A percentile compares a stretch with the other conserved stretches of the same genome.
Evolutionary conservation across 1,139 yeast genomes (phyloP).

Genomic region (Candida buenavistaensis): DNA sequence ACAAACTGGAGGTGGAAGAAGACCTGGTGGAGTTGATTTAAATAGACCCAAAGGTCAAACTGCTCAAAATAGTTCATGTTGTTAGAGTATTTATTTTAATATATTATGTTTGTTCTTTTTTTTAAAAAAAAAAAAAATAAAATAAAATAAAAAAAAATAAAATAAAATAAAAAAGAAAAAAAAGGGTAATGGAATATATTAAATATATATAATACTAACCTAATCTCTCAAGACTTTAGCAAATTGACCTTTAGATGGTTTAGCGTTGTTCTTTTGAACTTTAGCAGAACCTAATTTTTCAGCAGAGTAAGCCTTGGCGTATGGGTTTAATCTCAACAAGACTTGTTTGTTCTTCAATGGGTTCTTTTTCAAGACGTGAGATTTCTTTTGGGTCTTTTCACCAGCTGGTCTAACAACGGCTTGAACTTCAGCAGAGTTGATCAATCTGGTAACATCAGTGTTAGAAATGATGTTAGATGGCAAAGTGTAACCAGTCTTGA

Average conservation of each 20-base stretch:
- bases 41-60: conserved; percentile 29
- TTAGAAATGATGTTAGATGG: conserved; percentile 94
- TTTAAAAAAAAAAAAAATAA: too few relatives aligned
- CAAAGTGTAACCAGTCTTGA: conserved; percentile 88
- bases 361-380: conserved; percentile 98
- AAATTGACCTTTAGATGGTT: conserved; percentile 75
- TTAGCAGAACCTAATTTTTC: conserved; percentile 87
- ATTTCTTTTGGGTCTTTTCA: conserved; percentile 89
- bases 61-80: conserved; percentile 27
- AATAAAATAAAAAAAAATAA: too few relatives aligned
- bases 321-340: conserved; percentile 97
- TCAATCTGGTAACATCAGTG: conserved; percentile 95
- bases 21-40: conserved; percentile 43
- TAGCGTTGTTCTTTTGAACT: conserved; percentile 62
- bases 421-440: conserved; percentile 99
- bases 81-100: conserved; percentile 17
- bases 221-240: conserved; percentile 61
- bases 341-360: conserved; percentile 99
- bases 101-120: not conserved
- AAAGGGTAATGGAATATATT: too few relatives aligned
- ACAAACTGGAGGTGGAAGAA: conserved; percentile 21
- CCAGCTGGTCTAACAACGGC: conserved; percentile 97
- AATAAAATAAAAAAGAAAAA: too few relatives aligned
- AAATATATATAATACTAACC: not conserved
- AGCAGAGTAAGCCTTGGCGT: conserved; percentile 95